These are phyloP conservation scores for Trametes villosa DNA, from an alignment of 768 basidiomycete species.

Conservation along the genomic window DNA sequence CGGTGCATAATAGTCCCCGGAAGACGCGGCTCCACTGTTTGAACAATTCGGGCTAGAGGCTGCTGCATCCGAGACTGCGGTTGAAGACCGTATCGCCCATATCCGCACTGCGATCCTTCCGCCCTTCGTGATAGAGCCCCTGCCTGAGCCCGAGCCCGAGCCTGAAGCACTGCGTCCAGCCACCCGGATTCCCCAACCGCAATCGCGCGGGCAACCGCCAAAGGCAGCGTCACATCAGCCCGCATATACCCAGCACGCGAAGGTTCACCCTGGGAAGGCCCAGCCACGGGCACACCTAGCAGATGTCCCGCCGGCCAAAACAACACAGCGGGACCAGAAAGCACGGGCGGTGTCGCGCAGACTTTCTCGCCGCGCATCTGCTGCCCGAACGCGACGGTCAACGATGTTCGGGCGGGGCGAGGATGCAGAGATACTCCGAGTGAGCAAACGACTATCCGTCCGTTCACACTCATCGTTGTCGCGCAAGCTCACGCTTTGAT, in stretches of 20 bases:
- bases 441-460: not conserved
- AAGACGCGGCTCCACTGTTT: not conserved
- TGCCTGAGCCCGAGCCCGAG: not conserved
- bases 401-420: constrained; percentile 23
- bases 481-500: not conserved
- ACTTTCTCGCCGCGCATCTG: constrained; percentile 24
- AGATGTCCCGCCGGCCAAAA: not conserved
- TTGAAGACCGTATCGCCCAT: constrained; percentile 24
- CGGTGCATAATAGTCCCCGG: not conserved
- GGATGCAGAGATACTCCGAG: constrained; percentile 22
- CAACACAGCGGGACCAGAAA: not conserved
- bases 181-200: constrained; percentile 6
- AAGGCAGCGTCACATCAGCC: not conserved
- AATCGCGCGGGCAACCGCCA: not conserved
- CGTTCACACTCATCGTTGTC: not conserved
- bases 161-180: not conserved
- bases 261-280: not conserved
- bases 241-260: not conserved
- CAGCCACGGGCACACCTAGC: not conserved
- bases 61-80: not conserved
- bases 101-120: constrained; percentile 20
- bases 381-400: constrained; percentile 20
- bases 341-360: constrained; percentile 6
- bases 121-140: constrained; percentile 11
- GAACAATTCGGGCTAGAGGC: constrained; percentile 1